Conservation (phyloP, 495 filamentous ascomycete genomes). For the Neurospora tetraspora region DNA sequence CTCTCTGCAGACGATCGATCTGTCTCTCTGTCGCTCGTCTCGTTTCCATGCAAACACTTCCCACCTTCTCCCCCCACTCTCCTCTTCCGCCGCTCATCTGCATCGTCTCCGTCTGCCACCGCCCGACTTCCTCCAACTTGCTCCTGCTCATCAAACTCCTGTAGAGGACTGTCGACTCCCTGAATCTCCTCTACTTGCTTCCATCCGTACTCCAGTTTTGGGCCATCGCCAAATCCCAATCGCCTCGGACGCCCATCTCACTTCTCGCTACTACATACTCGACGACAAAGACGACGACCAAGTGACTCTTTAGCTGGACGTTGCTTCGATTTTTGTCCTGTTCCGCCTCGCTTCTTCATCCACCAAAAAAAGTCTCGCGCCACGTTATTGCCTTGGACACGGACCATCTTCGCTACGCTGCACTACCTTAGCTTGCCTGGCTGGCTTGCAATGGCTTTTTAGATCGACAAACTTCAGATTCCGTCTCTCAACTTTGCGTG, state of each 20-base stretch:
- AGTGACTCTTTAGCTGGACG: constrained; percentile 7
- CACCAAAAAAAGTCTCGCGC: not conserved
- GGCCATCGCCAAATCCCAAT: not conserved
- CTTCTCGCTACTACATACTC: not conserved
- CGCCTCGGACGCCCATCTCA: not conserved
- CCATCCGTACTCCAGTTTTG: not conserved
- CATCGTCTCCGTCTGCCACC: not conserved
- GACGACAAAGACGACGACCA: not conserved
- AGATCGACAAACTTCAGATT: not conserved
- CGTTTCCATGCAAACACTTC: constrained; percentile 5
- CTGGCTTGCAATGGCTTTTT: not conserved
- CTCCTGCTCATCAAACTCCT: not conserved
- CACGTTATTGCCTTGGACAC: not conserved
- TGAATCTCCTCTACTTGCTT: not conserved
- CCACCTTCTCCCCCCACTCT: not conserved
- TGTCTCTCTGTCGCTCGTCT: not conserved
- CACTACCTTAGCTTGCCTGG: not conserved
- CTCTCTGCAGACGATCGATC: not conserved
- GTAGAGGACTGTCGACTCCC: not conserved
- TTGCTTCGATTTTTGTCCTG: not conserved
- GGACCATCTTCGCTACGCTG: not conserved
- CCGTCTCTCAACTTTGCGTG: not conserved
- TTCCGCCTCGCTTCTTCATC: not conserved
- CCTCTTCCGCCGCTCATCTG: not conserved
- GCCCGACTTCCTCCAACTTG: not conserved